phyloP scores from a whole-genome alignment of 306 rosid genomes.

The Arachis hypogaea region DNA sequence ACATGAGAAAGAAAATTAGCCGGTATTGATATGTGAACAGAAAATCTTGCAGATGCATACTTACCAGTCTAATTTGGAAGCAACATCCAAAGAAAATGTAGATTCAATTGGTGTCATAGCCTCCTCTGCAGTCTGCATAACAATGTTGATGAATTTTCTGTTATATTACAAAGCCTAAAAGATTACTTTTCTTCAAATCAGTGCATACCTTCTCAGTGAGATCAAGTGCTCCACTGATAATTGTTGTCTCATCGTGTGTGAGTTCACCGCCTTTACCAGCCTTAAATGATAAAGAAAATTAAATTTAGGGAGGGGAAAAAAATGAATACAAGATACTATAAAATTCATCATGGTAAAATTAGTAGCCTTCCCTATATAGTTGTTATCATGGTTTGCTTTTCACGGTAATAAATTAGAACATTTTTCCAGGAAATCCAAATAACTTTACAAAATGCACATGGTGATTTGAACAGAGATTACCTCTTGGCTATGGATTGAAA shows the following conservation, averaged over 20 bases:
- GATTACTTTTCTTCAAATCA: constrained; percentile 20
- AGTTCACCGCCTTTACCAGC: constrained; percentile 99
- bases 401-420: constrained; percentile 10
- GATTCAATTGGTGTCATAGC: constrained; percentile 99
- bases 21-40: constrained; percentile 20
- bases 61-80: constrained; percentile 93
- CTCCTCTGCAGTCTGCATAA: constrained; percentile 88
- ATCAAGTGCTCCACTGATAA: constrained; percentile 94
- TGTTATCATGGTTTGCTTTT: neutral
- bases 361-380: constrained; percentile 10
- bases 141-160: constrained; percentile 30
- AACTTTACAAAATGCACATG: constrained; percentile 38
- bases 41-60: constrained; percentile 39
- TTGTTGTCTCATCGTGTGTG: constrained; percentile 91
- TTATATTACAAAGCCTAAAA: constrained; percentile 27
- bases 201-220: constrained; percentile 78
- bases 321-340: constrained; percentile 10
- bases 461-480: constrained; percentile 61
- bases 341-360: constrained; percentile 27
- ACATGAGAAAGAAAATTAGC: constrained; percentile 14
- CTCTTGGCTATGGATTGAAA: constrained; percentile 89
- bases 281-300: constrained; percentile 48
- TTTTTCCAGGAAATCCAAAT: constrained; percentile 27
- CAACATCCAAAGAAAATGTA: constrained; percentile 90
- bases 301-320: constrained; percentile 7